Conservation (phyloP, 73 alveolate species). For the Breviolum minutum region DNA sequence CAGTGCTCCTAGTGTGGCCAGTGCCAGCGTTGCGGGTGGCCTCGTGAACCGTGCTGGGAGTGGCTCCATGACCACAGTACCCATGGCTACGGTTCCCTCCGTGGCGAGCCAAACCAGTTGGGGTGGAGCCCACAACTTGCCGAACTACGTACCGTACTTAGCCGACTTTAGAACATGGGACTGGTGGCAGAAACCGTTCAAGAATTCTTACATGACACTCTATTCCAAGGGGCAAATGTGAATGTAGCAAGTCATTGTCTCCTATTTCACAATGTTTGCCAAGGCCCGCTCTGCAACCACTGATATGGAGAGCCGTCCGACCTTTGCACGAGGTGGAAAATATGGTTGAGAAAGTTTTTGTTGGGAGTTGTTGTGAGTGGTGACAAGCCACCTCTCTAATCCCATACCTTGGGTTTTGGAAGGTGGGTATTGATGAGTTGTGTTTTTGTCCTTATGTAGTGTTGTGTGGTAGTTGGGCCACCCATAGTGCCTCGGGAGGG, state of each 20-base stretch:
- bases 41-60: conserved; percentile 30
- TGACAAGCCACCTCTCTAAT: too few relatives aligned
- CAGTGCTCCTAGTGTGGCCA: neutral
- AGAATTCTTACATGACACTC: too few relatives aligned
- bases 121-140: neutral
- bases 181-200: neutral
- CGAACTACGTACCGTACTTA: conserved; percentile 3
- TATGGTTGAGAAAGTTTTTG: neutral
- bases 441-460: too few relatives aligned
- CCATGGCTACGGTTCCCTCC: neutral
- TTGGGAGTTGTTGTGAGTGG: too few relatives aligned
- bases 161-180: neutral
- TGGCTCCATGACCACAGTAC: neutral
- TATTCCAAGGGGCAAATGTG: too few relatives aligned
- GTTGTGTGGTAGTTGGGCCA: too few relatives aligned
- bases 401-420: too few relatives aligned
- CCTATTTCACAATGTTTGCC: neutral
- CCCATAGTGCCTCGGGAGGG: too few relatives aligned
- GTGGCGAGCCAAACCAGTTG: neutral
- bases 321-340: conserved; percentile 29
- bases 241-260: too few relatives aligned
- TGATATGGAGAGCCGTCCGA: conserved; percentile 47
- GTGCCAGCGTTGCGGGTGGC: conserved; percentile 4
- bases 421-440: too few relatives aligned
- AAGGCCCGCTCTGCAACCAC: conserved; percentile 27